Evolutionary conservation across 352 stramenopile species (phyloP), one percentile per base, ranked within the genome.

Genomic region (Pythium aristosporum): DNA sequence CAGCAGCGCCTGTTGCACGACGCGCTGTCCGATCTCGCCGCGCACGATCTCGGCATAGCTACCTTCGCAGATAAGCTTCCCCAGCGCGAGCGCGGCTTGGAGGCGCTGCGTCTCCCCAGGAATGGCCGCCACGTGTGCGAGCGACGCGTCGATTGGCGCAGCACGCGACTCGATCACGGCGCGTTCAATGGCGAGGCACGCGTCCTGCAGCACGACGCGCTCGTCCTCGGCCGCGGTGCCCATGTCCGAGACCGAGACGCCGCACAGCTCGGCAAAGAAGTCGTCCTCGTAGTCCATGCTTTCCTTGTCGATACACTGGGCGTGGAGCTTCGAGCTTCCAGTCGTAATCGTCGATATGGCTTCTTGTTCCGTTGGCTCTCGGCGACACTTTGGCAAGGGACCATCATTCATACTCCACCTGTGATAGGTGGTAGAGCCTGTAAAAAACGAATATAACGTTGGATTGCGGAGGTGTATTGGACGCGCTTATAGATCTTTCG

Each of bases 11-110:
- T 75, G 23, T 16, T 48, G 51, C 6, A 87, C 47, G 28, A 89
- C 34, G 16, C 52, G 68, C 58, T 79, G 64, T 11, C 72, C 70
- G 21, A 72, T 61, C 13, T 65, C 47, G 6, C 81, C 68, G 21
- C 80, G 77, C 55, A 94, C 52, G 1, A 88, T 71, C 18, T 81
- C 79, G 1, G 76, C 80, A 58, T 92, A 94, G 18, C 77, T 49
- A 12, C 82, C 85, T 43, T 86, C 70, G 41, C 73, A 87, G 39
- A 94, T 59, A 30, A 85, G 66, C 62, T 79, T 73, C 7, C 77
- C 79, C 71, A 91, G 78, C 20, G 54, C 52, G 25, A 89, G 48
- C 12, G 79, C 76, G 23, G 21, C 42, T 10, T 57, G 43, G 32
- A 73, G 21, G 7, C 65, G 65, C 46, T 48, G 21, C 10, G 39